Percentiles rank a stretch among this genome's conserved stretches.
These are phyloP conservation scores for Neoboletus magnificus DNA, from an alignment of 768 basidiomycete genomes.

Conservation along the genomic window DNA sequence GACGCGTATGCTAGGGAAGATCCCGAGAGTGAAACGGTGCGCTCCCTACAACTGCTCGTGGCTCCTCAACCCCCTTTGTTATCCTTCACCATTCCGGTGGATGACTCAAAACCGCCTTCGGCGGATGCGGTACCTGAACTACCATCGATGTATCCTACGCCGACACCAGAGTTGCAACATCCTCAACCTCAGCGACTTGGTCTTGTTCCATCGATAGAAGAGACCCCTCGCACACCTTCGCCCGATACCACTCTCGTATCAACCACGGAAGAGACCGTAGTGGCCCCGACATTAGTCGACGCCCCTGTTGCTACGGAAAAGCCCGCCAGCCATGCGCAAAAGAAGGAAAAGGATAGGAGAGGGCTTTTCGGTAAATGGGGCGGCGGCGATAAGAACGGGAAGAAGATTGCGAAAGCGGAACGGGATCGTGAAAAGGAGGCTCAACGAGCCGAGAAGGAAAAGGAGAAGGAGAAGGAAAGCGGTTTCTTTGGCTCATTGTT, in stretches of 20 bases:
- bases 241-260: constrained; percentile 39
- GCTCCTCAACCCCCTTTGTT: constrained; percentile 19
- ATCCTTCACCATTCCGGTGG: constrained; percentile 24
- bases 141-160: constrained; percentile 34
- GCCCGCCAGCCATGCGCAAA: constrained; percentile 33
- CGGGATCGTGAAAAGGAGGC: constrained; percentile 49
- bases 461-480: constrained; percentile 54
- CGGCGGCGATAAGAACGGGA: constrained; percentile 51
- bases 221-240: constrained; percentile 58
- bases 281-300: constrained; percentile 24
- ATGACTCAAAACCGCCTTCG: constrained; percentile 8
- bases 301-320: constrained; percentile 19
- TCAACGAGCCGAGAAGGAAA: constrained; percentile 47
- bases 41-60: constrained; percentile 19
- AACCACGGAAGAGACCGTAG: constrained; percentile 27
- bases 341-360: constrained; percentile 74
- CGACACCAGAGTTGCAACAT: constrained; percentile 52
- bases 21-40: constrained; percentile 39
- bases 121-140: constrained; percentile 17
- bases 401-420: constrained; percentile 47
- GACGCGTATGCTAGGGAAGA: constrained; percentile 73
- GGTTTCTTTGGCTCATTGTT: constrained; percentile 94
- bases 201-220: constrained; percentile 30
- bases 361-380: constrained; percentile 67
- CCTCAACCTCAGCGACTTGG: constrained; percentile 58